phyloP scores from a whole-genome alignment of 148 eudicot species.

The Chenopodium quinoa region DNA sequence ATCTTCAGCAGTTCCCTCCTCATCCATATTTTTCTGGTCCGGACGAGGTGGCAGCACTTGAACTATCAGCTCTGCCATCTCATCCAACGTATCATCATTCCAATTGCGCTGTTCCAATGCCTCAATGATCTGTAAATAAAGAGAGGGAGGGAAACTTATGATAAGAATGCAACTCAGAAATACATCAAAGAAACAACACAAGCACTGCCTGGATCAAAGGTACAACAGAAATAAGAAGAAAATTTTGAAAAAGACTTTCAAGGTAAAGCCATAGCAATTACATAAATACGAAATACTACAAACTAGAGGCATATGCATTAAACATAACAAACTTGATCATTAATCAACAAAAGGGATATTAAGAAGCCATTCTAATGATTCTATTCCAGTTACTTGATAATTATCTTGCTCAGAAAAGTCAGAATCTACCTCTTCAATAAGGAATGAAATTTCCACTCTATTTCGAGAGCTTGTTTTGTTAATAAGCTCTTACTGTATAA shows the following conservation, averaged over 20 bases:
- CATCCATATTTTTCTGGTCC: constrained; percentile 21
- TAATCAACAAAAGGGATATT: not conserved
- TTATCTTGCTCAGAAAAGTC: not conserved
- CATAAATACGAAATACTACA: not conserved
- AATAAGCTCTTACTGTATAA: too few relatives aligned
- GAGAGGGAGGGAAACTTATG: not conserved
- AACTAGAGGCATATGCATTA: not conserved
- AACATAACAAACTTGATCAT: not conserved
- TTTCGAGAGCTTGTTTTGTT: too few relatives aligned
- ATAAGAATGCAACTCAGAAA: not conserved
- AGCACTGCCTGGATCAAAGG: not conserved
- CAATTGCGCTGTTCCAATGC: constrained; percentile 40
- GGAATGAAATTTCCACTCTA: too few relatives aligned
- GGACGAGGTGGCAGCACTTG: constrained; percentile 56
- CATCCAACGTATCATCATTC: constrained; percentile 30
- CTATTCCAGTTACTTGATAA: not conserved
- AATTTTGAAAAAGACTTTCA: not conserved
- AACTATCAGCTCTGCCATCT: constrained; percentile 40
- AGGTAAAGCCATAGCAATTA: not conserved
- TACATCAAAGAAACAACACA: not conserved
- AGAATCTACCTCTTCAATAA: not conserved
- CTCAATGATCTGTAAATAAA: constrained; percentile 45
- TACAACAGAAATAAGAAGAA: too few relatives aligned
- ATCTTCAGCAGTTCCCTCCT: constrained; percentile 17
- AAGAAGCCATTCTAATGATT: not conserved